A percentile compares a stretch with the other conserved stretches of the same genome.
phyloP scores from a whole-genome alignment of 2,329 filamentous ascomycete genomes.

The Elsinoe arachidis region DNA sequence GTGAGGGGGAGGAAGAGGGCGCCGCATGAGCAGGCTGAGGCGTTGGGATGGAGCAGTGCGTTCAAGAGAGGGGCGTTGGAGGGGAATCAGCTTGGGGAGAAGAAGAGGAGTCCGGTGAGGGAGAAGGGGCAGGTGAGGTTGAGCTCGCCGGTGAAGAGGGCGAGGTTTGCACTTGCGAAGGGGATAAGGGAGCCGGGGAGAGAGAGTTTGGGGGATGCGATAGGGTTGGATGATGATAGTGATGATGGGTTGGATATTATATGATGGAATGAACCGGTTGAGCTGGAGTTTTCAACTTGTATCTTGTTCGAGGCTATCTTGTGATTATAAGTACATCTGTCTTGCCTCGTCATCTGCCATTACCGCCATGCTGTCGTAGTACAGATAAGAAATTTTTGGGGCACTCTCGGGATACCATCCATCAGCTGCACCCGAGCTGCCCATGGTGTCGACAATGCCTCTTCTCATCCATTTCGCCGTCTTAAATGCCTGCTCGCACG shows the following conservation, averaged over 20 bases:
- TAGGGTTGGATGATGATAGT: slow-evolving; percentile 32
- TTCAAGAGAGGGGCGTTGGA: slow-evolving; percentile 34
- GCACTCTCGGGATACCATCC: no score
- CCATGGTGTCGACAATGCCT: no score
- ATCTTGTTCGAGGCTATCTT: not conserved
- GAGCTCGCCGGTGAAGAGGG: slow-evolving; percentile 37
- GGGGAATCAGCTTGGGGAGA: slow-evolving; percentile 21
- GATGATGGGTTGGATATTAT: slow-evolving; percentile 43
- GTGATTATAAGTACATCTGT: not conserved
- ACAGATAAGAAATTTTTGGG: not conserved
- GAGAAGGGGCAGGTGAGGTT: slow-evolving; percentile 26
- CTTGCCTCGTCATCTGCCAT: not conserved
- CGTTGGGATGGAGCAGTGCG: slow-evolving; percentile 42
- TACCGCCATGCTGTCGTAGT: not conserved
- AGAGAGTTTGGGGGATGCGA: slow-evolving; percentile 35
- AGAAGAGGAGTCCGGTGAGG: slow-evolving; percentile 19
- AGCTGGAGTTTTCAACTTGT: no score
- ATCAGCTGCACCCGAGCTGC: no score
- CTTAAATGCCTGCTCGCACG: no score
- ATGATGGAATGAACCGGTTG: slow-evolving; percentile 18
- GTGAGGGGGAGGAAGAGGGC: slow-evolving; percentile 34
- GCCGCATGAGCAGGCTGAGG: slow-evolving; percentile 26
- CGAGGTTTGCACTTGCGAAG: slow-evolving; percentile 39
- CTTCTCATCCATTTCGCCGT: no score
- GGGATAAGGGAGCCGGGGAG: slow-evolving; percentile 42